phyloP scores from a whole-genome alignment of 1,284 basidiomycete species.

The Rhizoctonia solani region DNA sequence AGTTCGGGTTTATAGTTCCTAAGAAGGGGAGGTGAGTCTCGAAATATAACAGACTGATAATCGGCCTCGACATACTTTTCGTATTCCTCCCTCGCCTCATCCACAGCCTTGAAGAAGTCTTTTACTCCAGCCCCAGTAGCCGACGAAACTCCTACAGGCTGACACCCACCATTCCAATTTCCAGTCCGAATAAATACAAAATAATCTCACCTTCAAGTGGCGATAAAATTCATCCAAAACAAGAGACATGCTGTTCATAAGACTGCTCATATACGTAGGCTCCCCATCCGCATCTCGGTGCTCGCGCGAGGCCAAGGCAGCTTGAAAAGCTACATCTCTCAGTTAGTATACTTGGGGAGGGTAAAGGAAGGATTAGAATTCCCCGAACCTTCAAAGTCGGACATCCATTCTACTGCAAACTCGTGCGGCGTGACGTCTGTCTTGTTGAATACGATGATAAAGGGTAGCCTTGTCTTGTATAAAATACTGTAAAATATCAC shows the following conservation, averaged over 20 bases:
- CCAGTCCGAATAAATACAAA: neutral
- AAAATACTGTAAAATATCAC: constrained; percentile 69
- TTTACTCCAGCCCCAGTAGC: constrained; percentile 92
- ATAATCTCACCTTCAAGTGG: constrained; percentile 74
- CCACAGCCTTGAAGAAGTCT: constrained; percentile 90
- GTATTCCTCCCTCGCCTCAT: constrained; percentile 86
- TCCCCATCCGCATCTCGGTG: constrained; percentile 83
- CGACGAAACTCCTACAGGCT: constrained; percentile 96
- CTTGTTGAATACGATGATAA: constrained; percentile 99
- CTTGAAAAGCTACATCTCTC: constrained; percentile 64
- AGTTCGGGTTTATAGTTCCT: constrained; percentile 94
- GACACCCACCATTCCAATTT: neutral
- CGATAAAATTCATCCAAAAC: constrained; percentile 99
- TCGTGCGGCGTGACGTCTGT: constrained; percentile 87
- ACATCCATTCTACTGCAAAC: constrained; percentile 98
- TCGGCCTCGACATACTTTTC: constrained; percentile 53
- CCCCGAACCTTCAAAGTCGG: constrained; percentile 82
- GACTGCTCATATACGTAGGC: constrained; percentile 96
- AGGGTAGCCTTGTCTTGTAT: constrained; percentile 97
- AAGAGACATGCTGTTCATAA: constrained; percentile 99
- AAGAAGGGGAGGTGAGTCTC: constrained; percentile 14
- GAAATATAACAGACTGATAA: constrained; percentile 1
- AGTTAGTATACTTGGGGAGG: neutral
- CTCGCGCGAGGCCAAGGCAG: constrained; percentile 65
- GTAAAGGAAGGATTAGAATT: constrained; percentile 44